A percentile compares a stretch with the other conserved stretches of the same genome.
Conservation (phyloP, 495 filamentous ascomycete species). For the Pyrenula aspistea region DNA sequence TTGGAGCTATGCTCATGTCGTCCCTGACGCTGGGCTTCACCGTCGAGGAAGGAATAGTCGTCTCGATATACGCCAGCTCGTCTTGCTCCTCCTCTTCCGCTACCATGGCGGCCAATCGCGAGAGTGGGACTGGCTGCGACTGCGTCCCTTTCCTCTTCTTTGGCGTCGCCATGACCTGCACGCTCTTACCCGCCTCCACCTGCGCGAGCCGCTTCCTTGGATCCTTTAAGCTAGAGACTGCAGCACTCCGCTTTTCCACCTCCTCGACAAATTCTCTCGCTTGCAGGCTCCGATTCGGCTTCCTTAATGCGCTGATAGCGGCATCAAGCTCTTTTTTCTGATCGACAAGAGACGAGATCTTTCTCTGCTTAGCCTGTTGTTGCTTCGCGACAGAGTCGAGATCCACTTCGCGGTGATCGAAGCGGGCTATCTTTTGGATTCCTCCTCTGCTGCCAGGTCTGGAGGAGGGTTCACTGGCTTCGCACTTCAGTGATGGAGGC, state of each 20-base stretch:
- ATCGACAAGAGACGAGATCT: constrained; percentile 54
- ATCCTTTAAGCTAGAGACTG: constrained; percentile 8
- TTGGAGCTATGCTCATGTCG: not conserved
- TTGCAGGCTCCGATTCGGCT: constrained; percentile 73
- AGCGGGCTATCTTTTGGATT: constrained; percentile 46
- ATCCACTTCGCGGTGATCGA: constrained; percentile 58
- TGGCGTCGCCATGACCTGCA: constrained; percentile 72
- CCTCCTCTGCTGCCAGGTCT: constrained; percentile 34
- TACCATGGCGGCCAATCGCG: not conserved
- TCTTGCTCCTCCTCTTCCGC: not conserved
- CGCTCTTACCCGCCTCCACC: constrained; percentile 50
- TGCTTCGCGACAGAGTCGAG: constrained; percentile 42
- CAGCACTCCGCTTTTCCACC: constrained; percentile 48
- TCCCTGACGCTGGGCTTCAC: not conserved
- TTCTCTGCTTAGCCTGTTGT: constrained; percentile 53
- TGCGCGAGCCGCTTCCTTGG: constrained; percentile 31
- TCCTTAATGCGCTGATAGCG: constrained; percentile 73
- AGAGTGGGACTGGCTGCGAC: not conserved
- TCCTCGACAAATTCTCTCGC: constrained; percentile 60
- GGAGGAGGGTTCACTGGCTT: constrained; percentile 16
- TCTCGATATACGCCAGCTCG: not conserved
- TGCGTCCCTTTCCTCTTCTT: constrained; percentile 19
- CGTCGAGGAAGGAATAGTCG: not conserved
- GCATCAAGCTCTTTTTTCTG: constrained; percentile 68
- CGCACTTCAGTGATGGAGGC: not conserved